A percentile compares a stretch with the other conserved stretches of the same genome.
phyloP scores from a whole-genome alignment of 2,329 filamentous ascomycete species.

The Talaromyces sp. region DNA sequence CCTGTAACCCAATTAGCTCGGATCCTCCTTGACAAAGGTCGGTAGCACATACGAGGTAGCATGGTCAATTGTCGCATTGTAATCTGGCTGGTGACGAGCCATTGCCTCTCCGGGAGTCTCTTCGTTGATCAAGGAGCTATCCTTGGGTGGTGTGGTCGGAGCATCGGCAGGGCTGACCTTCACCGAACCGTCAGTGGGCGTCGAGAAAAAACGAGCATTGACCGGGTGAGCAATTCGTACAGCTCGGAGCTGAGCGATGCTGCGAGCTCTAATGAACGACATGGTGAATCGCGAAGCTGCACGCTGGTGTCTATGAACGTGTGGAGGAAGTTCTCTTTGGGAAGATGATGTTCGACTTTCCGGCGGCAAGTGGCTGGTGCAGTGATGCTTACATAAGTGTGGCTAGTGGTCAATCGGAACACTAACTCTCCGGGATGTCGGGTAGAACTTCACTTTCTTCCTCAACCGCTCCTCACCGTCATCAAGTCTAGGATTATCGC shows the following conservation, averaged over 20 bases:
- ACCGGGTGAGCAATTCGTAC: slow-evolving; percentile 31
- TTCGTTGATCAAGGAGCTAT: slow-evolving; percentile 51
- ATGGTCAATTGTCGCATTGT: slow-evolving; percentile 77
- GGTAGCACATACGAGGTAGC: slow-evolving; percentile 73
- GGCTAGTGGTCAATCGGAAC: slow-evolving; percentile 16
- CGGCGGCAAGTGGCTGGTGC: slow-evolving; percentile 18
- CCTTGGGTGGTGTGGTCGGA: slow-evolving; percentile 39
- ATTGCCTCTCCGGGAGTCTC: slow-evolving; percentile 52
- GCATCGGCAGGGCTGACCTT: slow-evolving; percentile 50
- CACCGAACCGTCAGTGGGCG: slow-evolving; percentile 55
- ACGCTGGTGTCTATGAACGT: slow-evolving; percentile 8
- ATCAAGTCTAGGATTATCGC: slow-evolving; percentile 9
- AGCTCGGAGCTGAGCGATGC: slow-evolving; percentile 35
- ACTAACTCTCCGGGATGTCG: slow-evolving; percentile 20
- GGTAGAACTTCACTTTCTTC: slow-evolving; percentile 31
- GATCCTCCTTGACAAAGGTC: slow-evolving; percentile 13
- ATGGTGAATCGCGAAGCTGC: slow-evolving; percentile 45
- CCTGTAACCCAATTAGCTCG: slow-evolving; percentile 51
- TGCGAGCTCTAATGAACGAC: slow-evolving; percentile 63
- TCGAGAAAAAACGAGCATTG: slow-evolving; percentile 41
- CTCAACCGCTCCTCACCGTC: slow-evolving; percentile 29
- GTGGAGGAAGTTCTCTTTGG: slow-evolving; percentile 21
- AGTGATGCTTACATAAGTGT: slow-evolving; percentile 19
- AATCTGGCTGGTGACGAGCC: slow-evolving; percentile 73
- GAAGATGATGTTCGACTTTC: slow-evolving; percentile 19